Evolutionary conservation across 192 early-diverging fungal genomes (phyloP), one percentile per base, ranked within the genome.

Genomic region (Podila verticillata): DNA sequence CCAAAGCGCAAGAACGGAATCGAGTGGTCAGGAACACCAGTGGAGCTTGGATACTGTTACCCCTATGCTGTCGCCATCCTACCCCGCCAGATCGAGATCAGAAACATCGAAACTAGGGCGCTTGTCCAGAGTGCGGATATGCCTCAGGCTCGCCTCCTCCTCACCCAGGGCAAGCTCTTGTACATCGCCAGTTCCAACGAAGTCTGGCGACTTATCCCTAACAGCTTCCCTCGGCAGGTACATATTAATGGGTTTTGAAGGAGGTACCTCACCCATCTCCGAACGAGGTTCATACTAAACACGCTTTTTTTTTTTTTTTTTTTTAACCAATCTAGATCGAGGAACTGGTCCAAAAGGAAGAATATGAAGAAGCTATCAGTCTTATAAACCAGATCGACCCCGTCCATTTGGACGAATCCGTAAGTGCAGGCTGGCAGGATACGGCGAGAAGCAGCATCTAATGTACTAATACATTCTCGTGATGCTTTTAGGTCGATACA

Each of bases 81-180:
- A 36, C 79, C 87, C 6, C 84, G 86, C 5, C 86, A 92, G 44
- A 89, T 99, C 1, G 95, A 97, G 74, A 93, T 99, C 19, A 89
- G 95, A 71, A 96, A 94, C 58, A 91, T 98, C 57, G 92, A 87
- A 54, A 93, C 95, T 0, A 91, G 92, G 58, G 90, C 89, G 4
- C 80, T 96, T 26, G 93, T 99, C 5, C 97, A 99, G 77, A 85
- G 88, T 34, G 87, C 96, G 15, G 87, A 90, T 20, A 83, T 99
- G 31, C 72, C 86, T 2, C 86, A 92, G 34, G 86, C 89, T 35
- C 83, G 86, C n/a, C 84, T 91, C 44, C 84, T 91, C 44, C 85
- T 92, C 47, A 85, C 90, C 56, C 88, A 90, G 73, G 93, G 93
- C 36, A 93, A 93, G 67, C 87, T 92, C 26, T 85, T 95, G 19